Evolutionary conservation across 306 rosid species (phyloP).

Genomic region (Cucurbita maxima): DNA sequence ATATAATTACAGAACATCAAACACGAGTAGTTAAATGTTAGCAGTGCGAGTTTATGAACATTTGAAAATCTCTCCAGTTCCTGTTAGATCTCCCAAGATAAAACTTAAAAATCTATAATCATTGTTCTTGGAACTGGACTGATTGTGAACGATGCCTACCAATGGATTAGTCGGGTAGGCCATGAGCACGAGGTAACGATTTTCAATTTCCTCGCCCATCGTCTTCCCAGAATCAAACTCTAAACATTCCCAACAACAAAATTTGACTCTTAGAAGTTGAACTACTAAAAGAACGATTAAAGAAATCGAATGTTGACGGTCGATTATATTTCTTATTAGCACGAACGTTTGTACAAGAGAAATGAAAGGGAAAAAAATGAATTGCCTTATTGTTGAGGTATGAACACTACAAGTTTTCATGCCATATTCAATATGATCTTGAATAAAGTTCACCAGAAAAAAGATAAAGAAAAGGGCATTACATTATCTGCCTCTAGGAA

Average conservation of each 20-base stretch:
- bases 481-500: conserved; percentile 11
- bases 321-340: not conserved
- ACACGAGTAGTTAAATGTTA: not conserved
- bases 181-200: not conserved
- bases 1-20: not conserved
- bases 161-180: not conserved
- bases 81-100: not conserved
- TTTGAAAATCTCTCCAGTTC: not conserved
- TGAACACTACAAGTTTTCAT: not conserved
- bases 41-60: not conserved
- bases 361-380: not conserved
- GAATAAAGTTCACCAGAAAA: not conserved
- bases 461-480: not conserved
- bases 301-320: not conserved
- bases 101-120: not conserved
- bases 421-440: conserved; percentile 4
- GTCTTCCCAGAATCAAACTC: not conserved
- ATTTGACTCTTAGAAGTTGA: not conserved
- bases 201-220: not conserved
- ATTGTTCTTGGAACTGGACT: not conserved
- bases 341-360: not conserved
- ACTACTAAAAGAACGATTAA: not conserved
- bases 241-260: not conserved
- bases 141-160: not conserved
- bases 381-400: not conserved